Evolutionary conservation across 192 early-diverging fungal species (phyloP), one percentile per base, ranked within the genome.

Genomic region (Paraglomus occultum): DNA sequence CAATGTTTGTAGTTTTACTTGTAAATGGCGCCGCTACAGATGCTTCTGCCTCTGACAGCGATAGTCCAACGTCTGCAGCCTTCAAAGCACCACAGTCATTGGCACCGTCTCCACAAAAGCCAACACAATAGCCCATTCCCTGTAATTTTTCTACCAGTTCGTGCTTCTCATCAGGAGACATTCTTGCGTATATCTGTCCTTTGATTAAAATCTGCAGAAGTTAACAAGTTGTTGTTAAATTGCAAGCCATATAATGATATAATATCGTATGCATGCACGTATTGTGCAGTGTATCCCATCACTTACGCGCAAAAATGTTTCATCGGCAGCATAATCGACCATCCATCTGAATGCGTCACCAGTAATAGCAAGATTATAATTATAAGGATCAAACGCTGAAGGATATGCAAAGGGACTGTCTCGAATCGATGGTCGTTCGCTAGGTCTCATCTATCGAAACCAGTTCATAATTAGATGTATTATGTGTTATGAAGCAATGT

Each of bases 81-180:
- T 97, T 94, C 12, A 99, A 80, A 4, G 98, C 98, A 17, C 95
- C 95, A 80, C 93, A 95, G 76, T 99, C 98, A 70, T 99, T 99
- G 17, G 98, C 95, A 9, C 98, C 98, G 74, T 99, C 98, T n/a
- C 98, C 98, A 74, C 95, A 98, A 76, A 99, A 99, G 0, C 95
- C 94, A 31, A 94, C 90, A 71, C 90, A 94, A 79, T 98, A 96
- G 12, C 91, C 95, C 31, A 98, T 84, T 18, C 79, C 83, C 73
- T 98, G 95, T 47, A 98, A 77, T 60, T 87, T 85, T 72, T 94
- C 90, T 5, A 99, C 95, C 15, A 99, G 74, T 72, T 93, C 89
- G 46, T 94, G 93, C 67, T 99, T 99, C 75, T 98, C 94, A 73
- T 99, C 98, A 0, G 98, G 98, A 2, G 95, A 97, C 96, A 98